Evolutionary conservation across 2,329 filamentous ascomycete genomes (phyloP).

Genomic region (Sarocladiaceae sp.): DNA sequence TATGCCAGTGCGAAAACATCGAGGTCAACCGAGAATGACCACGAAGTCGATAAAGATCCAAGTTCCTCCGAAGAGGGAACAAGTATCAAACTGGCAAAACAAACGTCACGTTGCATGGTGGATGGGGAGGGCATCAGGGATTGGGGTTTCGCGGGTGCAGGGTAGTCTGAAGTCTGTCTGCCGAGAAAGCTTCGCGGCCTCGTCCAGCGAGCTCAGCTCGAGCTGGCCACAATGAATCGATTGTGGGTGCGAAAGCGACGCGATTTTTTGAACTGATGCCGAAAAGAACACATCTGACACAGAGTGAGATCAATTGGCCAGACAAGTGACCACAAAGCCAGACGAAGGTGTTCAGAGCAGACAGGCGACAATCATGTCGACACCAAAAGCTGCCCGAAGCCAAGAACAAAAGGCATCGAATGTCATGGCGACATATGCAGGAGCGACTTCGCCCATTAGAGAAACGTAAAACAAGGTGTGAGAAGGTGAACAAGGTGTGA

Average conservation of each 20-base stretch:
- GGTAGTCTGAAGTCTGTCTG: background rate
- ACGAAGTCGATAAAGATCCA: constrained; percentile 35
- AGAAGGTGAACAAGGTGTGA: background rate
- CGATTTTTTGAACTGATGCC: no score
- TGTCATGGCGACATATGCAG: background rate
- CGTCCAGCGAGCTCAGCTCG: no score
- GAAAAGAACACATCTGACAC: no score
- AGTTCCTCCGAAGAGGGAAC: constrained; percentile 20
- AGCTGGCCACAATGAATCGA: constrained; percentile 2
- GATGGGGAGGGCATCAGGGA: no score
- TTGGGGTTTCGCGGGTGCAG: no score
- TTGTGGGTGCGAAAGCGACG: background rate
- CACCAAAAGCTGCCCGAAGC: no score
- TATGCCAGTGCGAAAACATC: constrained; percentile 56
- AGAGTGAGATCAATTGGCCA: no score
- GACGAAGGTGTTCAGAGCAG: no score
- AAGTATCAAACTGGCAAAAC: constrained; percentile 31
- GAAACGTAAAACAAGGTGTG: background rate
- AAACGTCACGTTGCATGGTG: background rate
- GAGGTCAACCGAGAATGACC: constrained; percentile 39
- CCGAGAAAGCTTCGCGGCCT: no score
- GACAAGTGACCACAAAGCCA: no score
- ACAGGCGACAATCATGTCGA: background rate
- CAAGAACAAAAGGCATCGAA: background rate
- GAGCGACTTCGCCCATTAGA: constrained; percentile 6